Conservation (phyloP, 225 moss, liverwort and hornwort species). For the Asterella californica region DNA sequence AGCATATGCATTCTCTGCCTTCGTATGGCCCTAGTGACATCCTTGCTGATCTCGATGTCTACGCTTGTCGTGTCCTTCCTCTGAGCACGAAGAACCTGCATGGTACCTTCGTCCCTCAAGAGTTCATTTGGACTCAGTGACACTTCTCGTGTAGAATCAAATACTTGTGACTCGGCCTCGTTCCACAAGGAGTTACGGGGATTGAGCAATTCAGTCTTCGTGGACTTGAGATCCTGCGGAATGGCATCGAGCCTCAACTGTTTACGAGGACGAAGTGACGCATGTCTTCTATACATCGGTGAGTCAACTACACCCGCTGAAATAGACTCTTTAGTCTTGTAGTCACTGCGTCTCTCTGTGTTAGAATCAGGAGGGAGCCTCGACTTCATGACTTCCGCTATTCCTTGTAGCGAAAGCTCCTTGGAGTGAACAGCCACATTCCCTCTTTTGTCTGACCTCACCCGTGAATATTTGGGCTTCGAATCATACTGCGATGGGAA, state of each 20-base stretch:
- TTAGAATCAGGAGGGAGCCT: conserved; percentile 20
- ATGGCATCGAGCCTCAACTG: not conserved
- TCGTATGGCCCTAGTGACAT: conserved; percentile 4
- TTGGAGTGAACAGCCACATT: not conserved
- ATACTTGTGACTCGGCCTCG: not conserved
- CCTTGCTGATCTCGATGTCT: conserved; percentile 4
- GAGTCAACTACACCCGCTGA: conserved; percentile 15
- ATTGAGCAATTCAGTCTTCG: not conserved
- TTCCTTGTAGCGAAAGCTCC: conserved; percentile 26
- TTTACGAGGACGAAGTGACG: not conserved
- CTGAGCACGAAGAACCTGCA: not conserved
- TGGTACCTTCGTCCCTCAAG: conserved; percentile 1
- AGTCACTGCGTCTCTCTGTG: conserved; percentile 7
- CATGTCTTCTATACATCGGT: not conserved
- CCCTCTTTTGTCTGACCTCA: not conserved
- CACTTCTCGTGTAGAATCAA: not conserved
- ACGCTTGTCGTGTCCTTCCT: not conserved
- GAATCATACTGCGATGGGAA: not conserved
- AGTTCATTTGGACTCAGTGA: not conserved
- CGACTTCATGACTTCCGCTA: conserved; percentile 22
- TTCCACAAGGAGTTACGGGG: not conserved
- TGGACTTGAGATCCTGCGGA: not conserved
- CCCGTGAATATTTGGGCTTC: not conserved
- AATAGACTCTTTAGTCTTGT: conserved; percentile 1
- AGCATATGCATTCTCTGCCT: conserved; percentile 36